Evolutionary conservation across 495 filamentous ascomycete genomes (phyloP).

Genomic region (Neurospora sublineolata): DNA sequence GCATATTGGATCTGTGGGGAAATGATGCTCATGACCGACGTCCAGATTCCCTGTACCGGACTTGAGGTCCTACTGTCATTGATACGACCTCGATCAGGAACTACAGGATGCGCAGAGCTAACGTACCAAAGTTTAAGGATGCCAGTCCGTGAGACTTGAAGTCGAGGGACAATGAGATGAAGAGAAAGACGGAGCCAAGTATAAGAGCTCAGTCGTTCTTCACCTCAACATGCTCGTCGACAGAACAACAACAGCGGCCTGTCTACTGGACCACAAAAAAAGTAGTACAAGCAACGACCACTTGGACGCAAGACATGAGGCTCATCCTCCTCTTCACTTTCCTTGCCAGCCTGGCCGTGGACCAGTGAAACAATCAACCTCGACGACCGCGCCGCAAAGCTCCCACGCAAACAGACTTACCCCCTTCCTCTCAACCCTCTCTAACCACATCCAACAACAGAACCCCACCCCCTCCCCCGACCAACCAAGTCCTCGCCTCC

Average conservation of each 20-base stretch:
- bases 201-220: slow-evolving; percentile 9
- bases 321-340: slow-evolving; percentile 18
- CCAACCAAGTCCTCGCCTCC: slow-evolving; percentile 22
- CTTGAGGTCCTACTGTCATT: slow-evolving; percentile 9
- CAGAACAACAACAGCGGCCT: neutral
- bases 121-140: neutral
- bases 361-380: slow-evolving; percentile 13
- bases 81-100: neutral
- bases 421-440: neutral
- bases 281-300: neutral
- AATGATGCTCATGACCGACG: slow-evolving; percentile 13
- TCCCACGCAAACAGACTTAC: slow-evolving; percentile 8
- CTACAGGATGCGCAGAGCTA: neutral
- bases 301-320: slow-evolving; percentile 20
- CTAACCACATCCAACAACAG: slow-evolving; percentile 8
- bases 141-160: neutral
- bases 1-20: slow-evolving; percentile 7
- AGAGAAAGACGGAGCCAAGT: neutral
- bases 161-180: neutral
- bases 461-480: slow-evolving; percentile 18
- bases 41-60: slow-evolving; percentile 8
- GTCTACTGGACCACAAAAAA: neutral
- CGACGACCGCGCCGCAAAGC: slow-evolving; percentile 4
- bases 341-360: slow-evolving; percentile 15
- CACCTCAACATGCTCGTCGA: neutral